Base-by-base conservation (phyloP, 306 rosid genomes). In the Casuarina cunninghamiana region DNA sequence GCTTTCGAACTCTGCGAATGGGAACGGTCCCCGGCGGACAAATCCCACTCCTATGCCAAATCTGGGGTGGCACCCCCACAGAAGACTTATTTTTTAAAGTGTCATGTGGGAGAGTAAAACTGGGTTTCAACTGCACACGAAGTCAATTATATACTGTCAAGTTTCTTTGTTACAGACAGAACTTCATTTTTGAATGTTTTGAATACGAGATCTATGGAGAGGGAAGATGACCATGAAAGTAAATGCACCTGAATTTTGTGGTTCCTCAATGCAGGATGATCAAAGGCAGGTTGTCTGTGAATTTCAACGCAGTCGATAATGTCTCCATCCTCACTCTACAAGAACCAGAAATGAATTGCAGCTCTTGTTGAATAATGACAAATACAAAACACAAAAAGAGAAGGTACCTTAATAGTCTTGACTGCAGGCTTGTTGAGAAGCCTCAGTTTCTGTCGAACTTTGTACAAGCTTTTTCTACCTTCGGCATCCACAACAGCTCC, bases 1-100 rank as follows among this genome's bases (percentile, higher is more conserved):
- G 55, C 73, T 43, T 78, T 57, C 5, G 42, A 69, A 91, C 77
- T 83, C 93, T 89, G 12, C 93, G 82, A 60, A 91, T 85, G 1
- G 94, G 94, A 50, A 91, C 41, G 0, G 91, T 88, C 83, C 93
- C 96, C 8, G 85, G 7, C 9, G 96, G 96, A 83, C 97, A 89
- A 6, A 78, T 85, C 80, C 93, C 96, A 68, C 84, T 87, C 71
- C 35, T 88, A 1, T 83, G 96, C 96, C 96, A 93, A 62, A 61
- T 76, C 10, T 91, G 96, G 35, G 70, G 75, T 2, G 76, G 13
- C 5, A 66, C 49, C 2, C 71, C 2, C 3, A 37, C 74, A 21
- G 10, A 55, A 12, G 80, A 72, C 69, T 45, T 49, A 41, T 75
- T 37, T 32, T 65, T 63, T 3, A 7, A 69, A 66, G 57, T 17